Evolutionary conservation across 2,329 filamentous ascomycete species (phyloP), one percentile per base, ranked within the genome.

Genomic region (Cryphonectria carpinicola): DNA sequence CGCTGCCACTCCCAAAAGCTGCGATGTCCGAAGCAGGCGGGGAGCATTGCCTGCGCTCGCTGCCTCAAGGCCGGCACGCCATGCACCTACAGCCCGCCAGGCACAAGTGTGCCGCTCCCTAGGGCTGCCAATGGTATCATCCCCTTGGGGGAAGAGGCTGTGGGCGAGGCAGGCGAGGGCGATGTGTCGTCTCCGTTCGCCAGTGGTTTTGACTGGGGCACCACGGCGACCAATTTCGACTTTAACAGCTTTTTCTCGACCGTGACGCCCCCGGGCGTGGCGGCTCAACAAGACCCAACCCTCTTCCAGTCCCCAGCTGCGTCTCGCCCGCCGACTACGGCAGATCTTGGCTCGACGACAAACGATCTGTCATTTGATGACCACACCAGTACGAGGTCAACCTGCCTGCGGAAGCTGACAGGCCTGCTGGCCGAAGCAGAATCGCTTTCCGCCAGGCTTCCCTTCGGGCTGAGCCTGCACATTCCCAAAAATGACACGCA

Each of bases 1-100:
- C 58, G 58, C 58, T 61, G 58, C 52, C 84, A 85, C 71, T 78
- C 79, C 25, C 84, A 86, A 54, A 85, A 86, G 74, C 77, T 85
- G 17, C 79, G 80, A 75, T 86, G 84, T 66, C 81, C 81, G 6
- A 84, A 83, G 67, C 77, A 79, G 39, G 70, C 78, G 0, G 80
- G 80, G 0, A 78, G 78, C 39, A 69, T 76, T 7, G 74, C 75
- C 14, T 86, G 84, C 72, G 77, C 78, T 11, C 80, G 83, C 41
- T 86, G 84, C 72, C 72, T 77, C 32, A 85, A 82, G 73, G 82
- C 82, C 32, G 76, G 78, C 41, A 77, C 79, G 2, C 61, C 76
- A 7, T 86, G 83, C 70, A 69, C 82, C 61, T 86, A 83, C 74
- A 85, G 83, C 49, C 83, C 84, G 13, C 68, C 72, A 37, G 74